A percentile compares a stretch with the other conserved stretches of the same genome.
Conservation (phyloP, 805 yeast genomes). For the Suhomyces kilbournensis region DNA sequence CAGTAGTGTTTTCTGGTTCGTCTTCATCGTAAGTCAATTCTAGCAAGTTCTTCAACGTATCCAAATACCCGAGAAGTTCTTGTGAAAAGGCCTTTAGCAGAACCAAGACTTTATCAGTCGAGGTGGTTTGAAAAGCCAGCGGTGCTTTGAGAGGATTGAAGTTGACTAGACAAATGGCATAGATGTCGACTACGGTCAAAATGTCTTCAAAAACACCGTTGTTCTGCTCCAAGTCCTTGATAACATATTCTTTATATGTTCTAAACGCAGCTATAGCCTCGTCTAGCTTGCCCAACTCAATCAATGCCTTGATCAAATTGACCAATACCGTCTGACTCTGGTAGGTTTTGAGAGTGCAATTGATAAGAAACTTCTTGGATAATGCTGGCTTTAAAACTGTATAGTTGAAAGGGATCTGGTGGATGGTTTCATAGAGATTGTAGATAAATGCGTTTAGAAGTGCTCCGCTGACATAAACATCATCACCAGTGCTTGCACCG, state of each 20-base stretch:
- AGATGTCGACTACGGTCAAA: slow-evolving; percentile 31
- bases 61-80: slow-evolving; percentile 24
- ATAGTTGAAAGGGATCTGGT: slow-evolving; percentile 19
- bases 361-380: slow-evolving; percentile 28
- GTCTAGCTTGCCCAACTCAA: slow-evolving; percentile 36
- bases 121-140: slow-evolving; percentile 23
- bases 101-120: slow-evolving; percentile 18
- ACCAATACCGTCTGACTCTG: slow-evolving; percentile 36
- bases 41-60: slow-evolving; percentile 18
- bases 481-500: not conserved
- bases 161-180: slow-evolving; percentile 27
- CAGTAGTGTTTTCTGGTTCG: not conserved
- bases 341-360: slow-evolving; percentile 30
- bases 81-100: slow-evolving; percentile 15
- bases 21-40: slow-evolving; percentile 29
- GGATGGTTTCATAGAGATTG: slow-evolving; percentile 29
- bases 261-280: slow-evolving; percentile 44
- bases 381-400: slow-evolving; percentile 11
- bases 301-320: slow-evolving; percentile 28
- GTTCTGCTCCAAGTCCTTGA: slow-evolving; percentile 31
- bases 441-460: slow-evolving; percentile 26
- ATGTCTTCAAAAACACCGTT: slow-evolving; percentile 30
- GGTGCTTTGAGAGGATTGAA: slow-evolving; percentile 37
- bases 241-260: slow-evolving; percentile 32
- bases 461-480: not conserved